Evolutionary conservation across 345 rosid species (phyloP), one percentile per base, ranked within the genome.

Genomic region (Arabis alpina): DNA sequence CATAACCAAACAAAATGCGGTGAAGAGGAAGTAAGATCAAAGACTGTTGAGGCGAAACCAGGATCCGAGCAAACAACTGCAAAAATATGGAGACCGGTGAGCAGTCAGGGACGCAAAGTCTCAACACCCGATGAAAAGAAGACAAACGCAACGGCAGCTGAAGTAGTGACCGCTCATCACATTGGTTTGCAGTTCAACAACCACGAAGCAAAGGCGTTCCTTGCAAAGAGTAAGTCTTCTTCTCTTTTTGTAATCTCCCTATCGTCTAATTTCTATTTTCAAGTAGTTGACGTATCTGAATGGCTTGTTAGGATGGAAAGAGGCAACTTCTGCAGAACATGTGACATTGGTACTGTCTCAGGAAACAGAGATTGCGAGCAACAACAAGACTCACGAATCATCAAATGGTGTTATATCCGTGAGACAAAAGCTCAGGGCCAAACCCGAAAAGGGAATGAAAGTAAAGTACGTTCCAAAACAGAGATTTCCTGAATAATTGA

Each of bases 401-500:
- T 14, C 57, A 24, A 43, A 68, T 10, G 76, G 68, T 52, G 50
- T 43, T 16, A 16, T 15, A 54, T 40, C 73, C 65, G 76, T 61
- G 64, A 85, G 70, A 66, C 68, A 76, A 40, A 83, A 79, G 78
- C 77, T 75, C 64, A 79, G 80, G 77, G 62, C 47, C 64, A 89
- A 82, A 76, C 82, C 84, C 1, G 96, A 82, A 47, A 89, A 83
- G 69, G 85, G 85, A 58, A 73, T 77, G n/a, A 89, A 86, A 86
- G 80, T 87, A 59, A 89, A 84, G 82, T 91, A 90, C 65, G 82
- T 92, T 71, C 90, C 93, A 2, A 92, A 88, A 77, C 92, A 82
- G 70, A 86, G 79, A 59, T 51, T 43, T 68, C 62, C 25, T 67
- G 50, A 74, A 43, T 58, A 66, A 10, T n/a, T 55, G 28, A 14